Conservation (phyloP, 106 monocot genomes). For the Alisma plantagoaquatica region DNA sequence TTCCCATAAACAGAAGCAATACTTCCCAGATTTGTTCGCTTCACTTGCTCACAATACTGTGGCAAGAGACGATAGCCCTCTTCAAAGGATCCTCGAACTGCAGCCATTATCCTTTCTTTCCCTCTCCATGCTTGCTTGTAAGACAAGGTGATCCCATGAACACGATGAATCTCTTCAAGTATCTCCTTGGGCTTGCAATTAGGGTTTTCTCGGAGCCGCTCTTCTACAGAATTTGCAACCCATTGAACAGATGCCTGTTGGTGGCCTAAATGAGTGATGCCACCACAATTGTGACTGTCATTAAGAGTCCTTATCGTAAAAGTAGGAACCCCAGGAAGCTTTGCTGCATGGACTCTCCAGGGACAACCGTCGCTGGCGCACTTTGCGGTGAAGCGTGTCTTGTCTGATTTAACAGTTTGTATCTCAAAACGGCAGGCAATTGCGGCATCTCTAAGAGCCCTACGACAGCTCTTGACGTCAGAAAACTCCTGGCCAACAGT, state of each 20-base stretch:
- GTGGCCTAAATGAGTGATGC: slow-evolving; percentile 86
- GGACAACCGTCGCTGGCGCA: slow-evolving; percentile 86
- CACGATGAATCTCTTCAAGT: slow-evolving; percentile 83
- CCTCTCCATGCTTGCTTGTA: slow-evolving; percentile 99
- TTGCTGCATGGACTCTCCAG: slow-evolving; percentile 90
- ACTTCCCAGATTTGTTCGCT: slow-evolving; percentile 76
- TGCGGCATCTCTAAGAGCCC: slow-evolving; percentile 76
- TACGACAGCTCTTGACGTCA: slow-evolving; percentile 86
- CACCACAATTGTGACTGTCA: slow-evolving; percentile 63
- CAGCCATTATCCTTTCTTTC: slow-evolving; percentile 91
- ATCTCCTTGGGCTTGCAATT: slow-evolving; percentile 97
- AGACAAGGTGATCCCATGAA: slow-evolving; percentile 91
- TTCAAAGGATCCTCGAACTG: slow-evolving; percentile 92
- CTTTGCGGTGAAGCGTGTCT: slow-evolving; percentile 89
- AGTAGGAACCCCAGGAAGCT: slow-evolving; percentile 88
- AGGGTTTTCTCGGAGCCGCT: slow-evolving; percentile 85
- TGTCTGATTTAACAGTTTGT: slow-evolving; percentile 95
- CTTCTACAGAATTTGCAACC: slow-evolving; percentile 92
- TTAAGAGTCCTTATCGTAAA: slow-evolving; percentile 91
- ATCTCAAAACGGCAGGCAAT: slow-evolving; percentile 98
- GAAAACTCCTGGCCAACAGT: slow-evolving; percentile 80
- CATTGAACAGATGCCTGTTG: slow-evolving; percentile 97
- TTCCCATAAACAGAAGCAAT: slow-evolving; percentile 77
- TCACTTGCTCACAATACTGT: slow-evolving; percentile 81
- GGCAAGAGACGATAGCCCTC: slow-evolving; percentile 90